Evolutionary conservation across 768 basidiomycete species (phyloP).

Genomic region (Pleurotus platypus): DNA sequence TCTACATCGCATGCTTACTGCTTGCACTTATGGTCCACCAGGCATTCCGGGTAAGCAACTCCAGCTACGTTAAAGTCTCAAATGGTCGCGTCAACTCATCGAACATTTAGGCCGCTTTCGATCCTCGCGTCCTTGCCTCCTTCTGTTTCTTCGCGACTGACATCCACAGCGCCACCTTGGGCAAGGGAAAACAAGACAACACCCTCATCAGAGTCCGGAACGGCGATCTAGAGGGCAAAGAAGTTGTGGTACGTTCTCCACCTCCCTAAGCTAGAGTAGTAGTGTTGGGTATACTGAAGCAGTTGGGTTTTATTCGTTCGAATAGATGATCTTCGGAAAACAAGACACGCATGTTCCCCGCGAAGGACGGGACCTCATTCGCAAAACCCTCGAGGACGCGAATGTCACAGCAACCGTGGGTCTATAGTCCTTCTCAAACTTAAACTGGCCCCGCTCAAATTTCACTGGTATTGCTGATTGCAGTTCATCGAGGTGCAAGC

Average conservation of each 20-base stretch:
- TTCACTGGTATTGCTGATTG: not conserved
- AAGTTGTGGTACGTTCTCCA: constrained; percentile 63
- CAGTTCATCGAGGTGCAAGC: constrained; percentile 96
- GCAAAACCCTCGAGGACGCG: constrained; percentile 79
- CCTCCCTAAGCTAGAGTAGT: not conserved
- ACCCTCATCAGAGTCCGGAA: constrained; percentile 68
- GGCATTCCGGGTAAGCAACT: constrained; percentile 36
- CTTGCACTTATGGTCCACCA: constrained; percentile 13
- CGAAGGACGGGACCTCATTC: constrained; percentile 79
- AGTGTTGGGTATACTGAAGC: no score
- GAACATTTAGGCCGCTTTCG: constrained; percentile 72
- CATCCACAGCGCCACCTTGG: constrained; percentile 84
- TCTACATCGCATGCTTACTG: not conserved
- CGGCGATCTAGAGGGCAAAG: constrained; percentile 76
- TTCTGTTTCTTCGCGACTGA: constrained; percentile 97
- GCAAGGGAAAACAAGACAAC: constrained; percentile 81
- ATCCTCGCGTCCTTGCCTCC: constrained; percentile 74
- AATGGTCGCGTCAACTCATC: no score
- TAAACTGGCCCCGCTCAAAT: not conserved
- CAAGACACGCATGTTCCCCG: constrained; percentile 97
- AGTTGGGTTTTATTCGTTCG: no score
- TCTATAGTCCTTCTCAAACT: constrained; percentile 8
- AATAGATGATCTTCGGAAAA: constrained; percentile 92
- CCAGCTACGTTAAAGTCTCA: no score
- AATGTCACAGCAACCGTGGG: constrained; percentile 67